Base-by-base conservation (phyloP, 208 protist species). In the Trypanosoma melophagium region DNA sequence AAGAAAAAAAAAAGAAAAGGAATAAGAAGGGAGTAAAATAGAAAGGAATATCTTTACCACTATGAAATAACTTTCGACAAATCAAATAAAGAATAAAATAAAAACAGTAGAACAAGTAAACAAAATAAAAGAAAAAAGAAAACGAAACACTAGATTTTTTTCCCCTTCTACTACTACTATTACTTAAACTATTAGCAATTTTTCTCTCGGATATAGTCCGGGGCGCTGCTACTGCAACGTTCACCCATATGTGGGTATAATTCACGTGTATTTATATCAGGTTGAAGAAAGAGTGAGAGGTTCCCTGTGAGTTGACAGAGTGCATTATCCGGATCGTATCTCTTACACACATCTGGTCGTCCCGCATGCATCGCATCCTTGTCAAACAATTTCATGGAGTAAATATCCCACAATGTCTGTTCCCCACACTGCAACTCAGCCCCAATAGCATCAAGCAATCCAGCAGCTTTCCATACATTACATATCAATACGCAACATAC, bases 401-500 rank as follows among this genome's bases (percentile, higher is more conserved):
- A 73, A 19, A 67, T 53, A 47, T 80, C 75, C 25, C 60, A 51
- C 25, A 25, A 35, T 1, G 62, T 69, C 21, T 55, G 49, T 45
- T 80, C 74, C 1, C 31, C 54, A 64, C 74, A 80, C 8, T 80
- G 13, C 41, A 80, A 42, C 4, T 60, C 4, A 21, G 57, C 42
- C 9, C 41, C 31, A 40, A 70, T 22, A 22, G 12, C n/a, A 38
- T 53, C 54, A 49, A 80, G 60, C 47, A 77, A 41, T n/a, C 68
- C 75, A 14, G 31, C 69, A 9, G 61, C 63, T 31, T 68, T 72
- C 35, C 45, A 77, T 1, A 68, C 65, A 47, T 66, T 60, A 54
- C 75, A 77, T 2, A 80, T 54, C 47, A 73, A 61, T 31, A 76
- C 70, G 52, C 60, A 74, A 63, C 75, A 80, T 21, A 80, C 74